Percentiles rank a stretch among this genome's conserved stretches.
Conservation (phyloP, 768 basidiomycete genomes). For the Neoboletus subvelutipes region DNA sequence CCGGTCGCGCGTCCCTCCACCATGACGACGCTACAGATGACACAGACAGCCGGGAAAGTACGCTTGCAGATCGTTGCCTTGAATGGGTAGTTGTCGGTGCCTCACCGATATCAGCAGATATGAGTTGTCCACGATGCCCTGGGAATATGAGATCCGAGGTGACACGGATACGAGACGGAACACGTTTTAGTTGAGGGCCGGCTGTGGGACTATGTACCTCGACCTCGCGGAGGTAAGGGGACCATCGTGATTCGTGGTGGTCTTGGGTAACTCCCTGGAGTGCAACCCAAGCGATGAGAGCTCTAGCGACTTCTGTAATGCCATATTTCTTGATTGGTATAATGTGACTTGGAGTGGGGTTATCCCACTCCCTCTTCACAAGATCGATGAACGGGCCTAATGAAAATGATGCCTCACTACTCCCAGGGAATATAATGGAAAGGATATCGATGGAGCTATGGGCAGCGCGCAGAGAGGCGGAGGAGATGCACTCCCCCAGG, state of each 20-base stretch:
- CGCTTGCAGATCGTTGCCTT: slow-evolving; percentile 31
- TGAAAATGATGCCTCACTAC: slow-evolving; percentile 79
- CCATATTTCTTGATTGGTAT: slow-evolving; percentile 62
- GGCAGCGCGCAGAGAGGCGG: slow-evolving; percentile 71
- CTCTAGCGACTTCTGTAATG: slow-evolving; percentile 63
- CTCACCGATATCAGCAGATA: slow-evolving; percentile 80
- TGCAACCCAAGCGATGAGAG: slow-evolving; percentile 77
- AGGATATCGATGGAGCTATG: slow-evolving; percentile 75
- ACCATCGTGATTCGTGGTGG: slow-evolving; percentile 75
- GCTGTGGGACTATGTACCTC: slow-evolving; percentile 51
- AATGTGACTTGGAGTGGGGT: slow-evolving; percentile 48
- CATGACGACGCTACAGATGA: slow-evolving; percentile 29
- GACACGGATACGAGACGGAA: slow-evolving; percentile 62
- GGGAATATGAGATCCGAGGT: slow-evolving; percentile 73
- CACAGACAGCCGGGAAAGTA: slow-evolving; percentile 26
- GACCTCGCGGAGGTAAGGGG: slow-evolving; percentile 63
- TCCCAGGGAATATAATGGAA: slow-evolving; percentile 68
- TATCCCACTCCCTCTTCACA: slow-evolving; percentile 75
- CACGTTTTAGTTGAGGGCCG: slow-evolving; percentile 31
- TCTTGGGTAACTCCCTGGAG: slow-evolving; percentile 80
- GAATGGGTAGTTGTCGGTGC: slow-evolving; percentile 35
- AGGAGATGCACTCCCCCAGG: slow-evolving; percentile 73
- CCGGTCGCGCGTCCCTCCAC: slow-evolving; percentile 25
- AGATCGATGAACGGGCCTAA: slow-evolving; percentile 76
- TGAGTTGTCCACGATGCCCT: slow-evolving; percentile 66